Conservation (phyloP, 73 alveolate species). For the Tetrahymena thermophila region DNA sequence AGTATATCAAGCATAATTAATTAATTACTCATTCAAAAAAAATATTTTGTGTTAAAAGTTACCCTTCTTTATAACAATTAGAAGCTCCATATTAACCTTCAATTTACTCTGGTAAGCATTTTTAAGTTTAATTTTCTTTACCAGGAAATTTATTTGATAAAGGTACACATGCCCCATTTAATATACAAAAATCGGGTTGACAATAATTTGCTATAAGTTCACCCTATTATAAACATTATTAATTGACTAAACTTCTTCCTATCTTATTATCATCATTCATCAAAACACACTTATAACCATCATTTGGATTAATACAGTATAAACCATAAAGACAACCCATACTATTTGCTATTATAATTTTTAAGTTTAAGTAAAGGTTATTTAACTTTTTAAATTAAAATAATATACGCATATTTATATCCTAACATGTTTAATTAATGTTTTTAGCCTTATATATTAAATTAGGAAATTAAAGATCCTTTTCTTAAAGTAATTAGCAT, state of each 20-base stretch:
- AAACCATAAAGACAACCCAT: neutral
- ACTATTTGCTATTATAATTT: neutral
- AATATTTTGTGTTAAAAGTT: neutral
- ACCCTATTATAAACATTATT: neutral
- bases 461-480: neutral
- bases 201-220: neutral
- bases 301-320: neutral
- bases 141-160: neutral
- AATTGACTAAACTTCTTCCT: neutral
- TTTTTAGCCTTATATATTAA: neutral
- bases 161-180: neutral
- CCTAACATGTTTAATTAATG: neutral
- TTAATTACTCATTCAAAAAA: neutral
- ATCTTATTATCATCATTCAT: neutral
- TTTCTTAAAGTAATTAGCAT: neutral
- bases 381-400: neutral
- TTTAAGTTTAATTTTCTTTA: neutral
- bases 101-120: neutral
- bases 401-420: neutral
- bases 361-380: neutral
- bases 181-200: neutral
- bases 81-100: neutral
- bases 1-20: neutral
- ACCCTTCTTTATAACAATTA: neutral
- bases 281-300: neutral